Conservation (phyloP, 2,329 filamentous ascomycete genomes). For the Penicillium verrucosum region DNA sequence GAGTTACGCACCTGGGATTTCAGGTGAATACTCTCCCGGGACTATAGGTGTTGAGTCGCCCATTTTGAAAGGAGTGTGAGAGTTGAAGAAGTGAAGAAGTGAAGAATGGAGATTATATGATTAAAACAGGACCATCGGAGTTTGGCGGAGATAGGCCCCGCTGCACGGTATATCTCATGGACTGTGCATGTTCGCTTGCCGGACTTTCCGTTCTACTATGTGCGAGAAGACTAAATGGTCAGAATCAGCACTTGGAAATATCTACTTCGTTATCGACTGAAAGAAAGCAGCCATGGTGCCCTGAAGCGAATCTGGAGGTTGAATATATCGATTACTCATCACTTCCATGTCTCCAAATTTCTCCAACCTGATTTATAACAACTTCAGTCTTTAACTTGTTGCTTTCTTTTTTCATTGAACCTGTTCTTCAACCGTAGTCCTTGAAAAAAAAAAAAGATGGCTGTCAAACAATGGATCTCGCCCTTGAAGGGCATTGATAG, state of each 20-base stretch:
- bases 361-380: not conserved
- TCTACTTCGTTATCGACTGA: not conserved
- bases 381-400: not conserved
- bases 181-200: not conserved
- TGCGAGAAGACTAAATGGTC: not conserved
- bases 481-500: constrained; percentile 56
- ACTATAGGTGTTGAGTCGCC: not conserved
- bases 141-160: constrained; percentile 18
- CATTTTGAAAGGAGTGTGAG: constrained; percentile 9
- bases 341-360: constrained; percentile 2
- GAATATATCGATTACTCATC: constrained; percentile 3
- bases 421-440: not conserved
- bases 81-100: not conserved
- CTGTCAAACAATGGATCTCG: constrained; percentile 52
- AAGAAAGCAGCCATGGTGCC: not conserved
- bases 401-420: not conserved
- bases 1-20: constrained; percentile 8
- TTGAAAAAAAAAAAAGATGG: constrained; percentile 12
- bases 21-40: not conserved
- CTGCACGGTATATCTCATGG: not conserved
- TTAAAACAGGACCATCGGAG: constrained; percentile 2
- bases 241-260: not conserved
- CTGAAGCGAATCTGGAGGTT: not conserved
- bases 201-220: not conserved
- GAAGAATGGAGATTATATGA: constrained; percentile 4